A percentile compares a stretch with the other conserved stretches of the same genome.
Evolutionary conservation across 176 grass and related monocot genomes (phyloP).

Genomic region (Oryza coarctata): DNA sequence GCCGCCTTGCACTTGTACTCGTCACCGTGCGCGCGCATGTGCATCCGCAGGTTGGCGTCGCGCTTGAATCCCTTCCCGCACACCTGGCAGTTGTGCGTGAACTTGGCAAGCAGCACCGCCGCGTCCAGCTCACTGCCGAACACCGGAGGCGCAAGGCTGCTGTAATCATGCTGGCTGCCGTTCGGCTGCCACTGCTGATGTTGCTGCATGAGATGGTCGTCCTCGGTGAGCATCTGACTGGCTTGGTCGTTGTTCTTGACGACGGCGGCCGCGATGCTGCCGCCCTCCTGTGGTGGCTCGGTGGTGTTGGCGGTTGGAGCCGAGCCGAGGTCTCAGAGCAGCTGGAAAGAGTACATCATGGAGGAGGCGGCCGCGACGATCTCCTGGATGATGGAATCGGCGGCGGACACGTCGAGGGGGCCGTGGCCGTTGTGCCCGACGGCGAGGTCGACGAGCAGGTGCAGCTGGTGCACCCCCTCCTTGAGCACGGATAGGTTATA

Average conservation of each 20-base stretch:
- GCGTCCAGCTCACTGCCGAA: constrained; percentile 53
- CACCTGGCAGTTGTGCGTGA: constrained; percentile 88
- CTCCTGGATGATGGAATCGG: constrained; percentile 64
- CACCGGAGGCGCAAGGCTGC: not conserved
- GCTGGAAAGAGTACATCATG: constrained; percentile 81
- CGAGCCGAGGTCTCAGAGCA: not conserved
- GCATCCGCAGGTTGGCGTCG: constrained; percentile 96
- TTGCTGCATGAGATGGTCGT: constrained; percentile 10
- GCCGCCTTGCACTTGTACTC: constrained; percentile 92
- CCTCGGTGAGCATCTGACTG: not conserved
- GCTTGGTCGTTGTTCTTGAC: constrained; percentile 17
- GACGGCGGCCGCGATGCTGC: too few relatives aligned
- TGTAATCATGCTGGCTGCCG: not conserved
- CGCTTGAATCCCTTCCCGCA: constrained; percentile 99
- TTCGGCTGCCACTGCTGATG: not conserved
- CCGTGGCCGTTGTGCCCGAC: constrained; percentile 32
- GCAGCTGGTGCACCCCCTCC: constrained; percentile 80
- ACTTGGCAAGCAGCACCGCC: constrained; percentile 79
- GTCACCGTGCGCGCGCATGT: constrained; percentile 97
- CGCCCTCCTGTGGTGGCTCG: not conserved
- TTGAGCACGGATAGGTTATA: constrained; percentile 62
- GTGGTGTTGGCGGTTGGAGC: not conserved
- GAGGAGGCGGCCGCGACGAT: constrained; percentile 64
- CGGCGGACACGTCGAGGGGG: constrained; percentile 34
- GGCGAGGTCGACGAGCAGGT: constrained; percentile 56